Base-by-base conservation (phyloP, 2,329 filamentous ascomycete genomes). In the Epichloe bromicola region DNA sequence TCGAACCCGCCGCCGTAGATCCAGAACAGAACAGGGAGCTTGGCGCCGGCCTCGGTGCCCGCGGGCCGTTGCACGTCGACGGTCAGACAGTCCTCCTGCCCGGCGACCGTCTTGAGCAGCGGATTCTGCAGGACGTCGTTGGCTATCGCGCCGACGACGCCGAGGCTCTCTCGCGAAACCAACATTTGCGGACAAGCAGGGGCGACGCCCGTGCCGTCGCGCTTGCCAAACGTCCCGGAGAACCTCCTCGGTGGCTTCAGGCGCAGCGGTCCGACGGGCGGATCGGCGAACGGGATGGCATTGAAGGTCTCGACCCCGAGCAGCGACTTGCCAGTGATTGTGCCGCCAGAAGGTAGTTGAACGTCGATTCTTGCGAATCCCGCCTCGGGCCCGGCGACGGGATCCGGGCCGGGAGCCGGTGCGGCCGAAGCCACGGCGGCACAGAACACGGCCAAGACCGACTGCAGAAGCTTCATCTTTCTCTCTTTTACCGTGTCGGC, bases 221-320 rank as follows among this genome's bases (percentile, higher is more conserved):
- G 70, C 0, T 72, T 81, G 1, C 83, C 85, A 1, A 86, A 65
- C 0, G 72, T 59, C 4, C 70, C 66, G 6, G 73, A 78, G 15
- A 86, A 67, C 33, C 55, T 63, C 60, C 80, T 74, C 1, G 87
- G 87, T 6, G 84, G 82, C 60, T 77, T 82, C 36, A 93, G 74
- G 15, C 87, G 80, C 23, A 88, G 70, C 3, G 71, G 63, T 0
- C 83, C 85, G 0, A 77, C 73, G 0, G 86, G 86, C 1, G 85
- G 75, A 54, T 86, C 71, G 2, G 86, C 85, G 60, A 82, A 93
- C 3, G 86, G 86, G 51, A 93, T 87, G 20, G 82, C 85, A 51
- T 76, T 80, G 69, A 87, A 90, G 26, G 72, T 78, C 52, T 91
- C 86, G 19, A 88, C 73, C 26, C 67, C 65, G 3, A 63, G 59